Evolutionary conservation across 1,284 basidiomycete species (phyloP).

Genomic region (Cystobasidium pallidum): DNA sequence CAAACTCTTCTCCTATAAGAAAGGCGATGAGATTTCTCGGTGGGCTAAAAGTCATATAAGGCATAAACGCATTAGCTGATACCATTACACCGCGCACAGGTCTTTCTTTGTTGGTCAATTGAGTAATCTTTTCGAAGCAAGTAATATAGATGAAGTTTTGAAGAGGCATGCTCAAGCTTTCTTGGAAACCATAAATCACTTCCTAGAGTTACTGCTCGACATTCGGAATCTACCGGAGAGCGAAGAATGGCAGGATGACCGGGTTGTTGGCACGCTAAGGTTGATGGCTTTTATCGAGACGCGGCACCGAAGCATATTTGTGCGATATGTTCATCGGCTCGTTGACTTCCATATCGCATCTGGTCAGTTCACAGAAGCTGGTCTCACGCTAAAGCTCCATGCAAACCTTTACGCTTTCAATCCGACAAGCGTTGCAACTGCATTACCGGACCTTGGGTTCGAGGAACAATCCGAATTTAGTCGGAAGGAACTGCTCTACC

Average conservation of each 20-base stretch:
- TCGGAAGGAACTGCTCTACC: conserved; percentile 70
- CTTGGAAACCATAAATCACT: conserved; percentile 86
- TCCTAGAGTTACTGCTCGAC: conserved; percentile 88
- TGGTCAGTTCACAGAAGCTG: conserved; percentile 67
- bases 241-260: conserved; percentile 81
- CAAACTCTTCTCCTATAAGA: conserved; percentile 82
- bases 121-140: conserved; percentile 77
- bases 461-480: conserved; percentile 93
- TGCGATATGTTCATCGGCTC: conserved; percentile 85
- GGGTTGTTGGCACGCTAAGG: conserved; percentile 86
- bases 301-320: conserved; percentile 62
- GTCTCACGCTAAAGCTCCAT: conserved; percentile 86
- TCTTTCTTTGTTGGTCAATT: conserved; percentile 94
- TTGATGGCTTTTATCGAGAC: conserved; percentile 66
- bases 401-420: conserved; percentile 89
- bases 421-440: conserved; percentile 69
- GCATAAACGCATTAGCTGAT: conserved; percentile 6
- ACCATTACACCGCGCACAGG: conserved; percentile 54
- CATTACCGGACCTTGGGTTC: conserved; percentile 65
- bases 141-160: conserved; percentile 76
- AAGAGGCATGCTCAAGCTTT: conserved; percentile 77
- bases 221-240: conserved; percentile 91
- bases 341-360: conserved; percentile 68
- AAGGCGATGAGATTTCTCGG: conserved; percentile 81
- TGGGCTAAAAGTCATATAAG: conserved; percentile 8